These are phyloP conservation scores for Bassia scoparia DNA, from an alignment of 148 eudicot species.

Conservation along the genomic window DNA sequence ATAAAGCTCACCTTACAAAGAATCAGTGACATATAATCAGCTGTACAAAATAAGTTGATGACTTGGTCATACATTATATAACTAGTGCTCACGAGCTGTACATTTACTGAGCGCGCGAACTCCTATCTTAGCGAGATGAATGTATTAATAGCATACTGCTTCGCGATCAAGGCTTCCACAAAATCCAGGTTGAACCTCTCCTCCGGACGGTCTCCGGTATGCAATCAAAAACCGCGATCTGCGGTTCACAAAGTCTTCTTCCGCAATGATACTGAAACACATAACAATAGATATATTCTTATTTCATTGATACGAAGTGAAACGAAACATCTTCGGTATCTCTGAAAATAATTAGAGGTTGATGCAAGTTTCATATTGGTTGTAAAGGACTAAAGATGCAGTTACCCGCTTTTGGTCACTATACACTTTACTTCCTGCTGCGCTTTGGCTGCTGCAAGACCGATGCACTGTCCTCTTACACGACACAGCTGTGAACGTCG, in stretches of 20 bases:
- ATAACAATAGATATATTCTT: background rate
- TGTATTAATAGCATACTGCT: slow-evolving; percentile 47
- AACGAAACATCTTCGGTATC: background rate
- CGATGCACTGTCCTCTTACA: slow-evolving; percentile 93
- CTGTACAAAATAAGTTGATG: background rate
- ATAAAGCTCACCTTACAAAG: slow-evolving; percentile 1
- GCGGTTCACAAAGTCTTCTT: slow-evolving; percentile 83
- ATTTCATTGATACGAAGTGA: background rate
- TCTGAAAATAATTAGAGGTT: no score
- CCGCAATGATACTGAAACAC: slow-evolving; percentile 91
- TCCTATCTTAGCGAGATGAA: background rate
- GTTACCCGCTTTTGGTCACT: slow-evolving; percentile 90
- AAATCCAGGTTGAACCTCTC: slow-evolving; percentile 79
- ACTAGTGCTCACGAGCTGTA: background rate
- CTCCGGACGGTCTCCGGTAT: slow-evolving; percentile 96
- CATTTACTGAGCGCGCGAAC: no score
- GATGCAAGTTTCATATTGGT: background rate
- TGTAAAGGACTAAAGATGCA: background rate
- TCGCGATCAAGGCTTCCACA: slow-evolving; percentile 73
- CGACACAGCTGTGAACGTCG: slow-evolving; percentile 62
- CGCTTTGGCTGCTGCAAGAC: slow-evolving; percentile 99
- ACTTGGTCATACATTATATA: background rate
- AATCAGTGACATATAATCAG: slow-evolving; percentile 6
- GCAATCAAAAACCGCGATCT: slow-evolving; percentile 95
- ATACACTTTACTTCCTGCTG: slow-evolving; percentile 97